Conservation (phyloP, 768 basidiomycete genomes). For the Tubosaeta sp. region DNA sequence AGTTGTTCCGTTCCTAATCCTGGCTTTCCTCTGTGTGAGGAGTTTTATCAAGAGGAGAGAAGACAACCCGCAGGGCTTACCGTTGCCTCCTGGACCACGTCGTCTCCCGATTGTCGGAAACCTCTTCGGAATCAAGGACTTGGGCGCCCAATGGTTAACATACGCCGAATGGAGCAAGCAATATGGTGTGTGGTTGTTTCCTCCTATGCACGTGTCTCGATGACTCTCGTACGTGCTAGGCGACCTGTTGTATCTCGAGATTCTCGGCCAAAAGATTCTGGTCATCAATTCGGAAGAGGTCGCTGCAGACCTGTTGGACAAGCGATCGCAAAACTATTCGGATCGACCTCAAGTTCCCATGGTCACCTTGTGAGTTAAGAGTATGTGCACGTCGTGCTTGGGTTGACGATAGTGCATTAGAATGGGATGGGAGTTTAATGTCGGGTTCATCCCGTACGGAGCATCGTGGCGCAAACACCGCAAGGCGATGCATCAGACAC, state of each 20-base stretch:
- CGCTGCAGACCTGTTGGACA: constrained; percentile 27
- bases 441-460: constrained; percentile 34
- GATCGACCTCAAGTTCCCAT: constrained; percentile 25
- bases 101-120: constrained; percentile 43
- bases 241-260: constrained; percentile 25
- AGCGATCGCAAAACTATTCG: constrained; percentile 26
- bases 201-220: neutral
- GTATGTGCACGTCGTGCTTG: neutral
- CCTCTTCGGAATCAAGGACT: constrained; percentile 37
- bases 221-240: constrained; percentile 9
- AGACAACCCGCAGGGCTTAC: constrained; percentile 18
- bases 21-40: constrained; percentile 1
- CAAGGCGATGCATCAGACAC: constrained; percentile 35
- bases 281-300: constrained; percentile 23
- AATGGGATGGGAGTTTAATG: constrained; percentile 39
- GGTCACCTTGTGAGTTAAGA: constrained; percentile 15
- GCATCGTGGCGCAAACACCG: constrained; percentile 36
- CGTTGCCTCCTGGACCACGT: constrained; percentile 41
- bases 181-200: constrained; percentile 31
- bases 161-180: constrained; percentile 39
- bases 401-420: constrained; percentile 3
- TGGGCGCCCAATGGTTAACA: constrained; percentile 36
- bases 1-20: neutral
- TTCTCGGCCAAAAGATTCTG: constrained; percentile 20
- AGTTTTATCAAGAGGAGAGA: constrained; percentile 2